These are phyloP conservation scores for Xylaria sp. DNA, from an alignment of 2,329 filamentous ascomycete genomes.

Conservation along the genomic window DNA sequence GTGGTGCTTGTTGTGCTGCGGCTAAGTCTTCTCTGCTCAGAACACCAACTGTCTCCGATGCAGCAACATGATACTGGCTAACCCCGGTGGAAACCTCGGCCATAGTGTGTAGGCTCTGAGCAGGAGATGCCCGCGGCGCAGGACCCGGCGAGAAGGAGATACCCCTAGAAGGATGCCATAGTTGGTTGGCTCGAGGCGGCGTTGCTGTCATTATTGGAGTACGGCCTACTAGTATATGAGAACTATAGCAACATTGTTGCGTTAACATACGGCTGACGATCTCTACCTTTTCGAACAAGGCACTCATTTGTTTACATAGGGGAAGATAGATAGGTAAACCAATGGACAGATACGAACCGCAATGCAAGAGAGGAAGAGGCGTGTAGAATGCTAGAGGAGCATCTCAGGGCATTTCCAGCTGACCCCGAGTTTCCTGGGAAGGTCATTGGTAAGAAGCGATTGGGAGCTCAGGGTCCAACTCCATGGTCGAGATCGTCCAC, in stretches of 20 bases:
- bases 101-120: conserved; percentile 30
- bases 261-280: conserved; percentile 8
- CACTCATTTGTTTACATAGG: background rate
- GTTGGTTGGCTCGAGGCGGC: conserved; percentile 42
- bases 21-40: conserved; percentile 8
- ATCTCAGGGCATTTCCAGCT: conserved; percentile 48
- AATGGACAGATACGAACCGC: conserved; percentile 38
- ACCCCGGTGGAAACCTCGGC: conserved; percentile 16
- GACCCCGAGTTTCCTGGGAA: conserved; percentile 40
- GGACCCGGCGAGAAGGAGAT: conserved; percentile 47
- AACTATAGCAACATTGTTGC: conserved; percentile 13
- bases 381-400: conserved; percentile 37
- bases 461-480: conserved; percentile 38
- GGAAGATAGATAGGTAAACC: background rate
- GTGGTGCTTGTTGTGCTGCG: background rate
- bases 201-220: conserved; percentile 43
- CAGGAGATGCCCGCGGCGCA: conserved; percentile 31
- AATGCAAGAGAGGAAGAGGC: conserved; percentile 27
- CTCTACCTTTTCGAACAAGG: background rate
- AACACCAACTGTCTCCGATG: conserved; percentile 10
- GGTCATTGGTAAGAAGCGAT: conserved; percentile 43
- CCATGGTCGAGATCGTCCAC: conserved; percentile 44
- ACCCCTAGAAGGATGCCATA: conserved; percentile 51
- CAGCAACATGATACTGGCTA: conserved; percentile 9
- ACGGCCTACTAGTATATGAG: conserved; percentile 29